phyloP scores from a whole-genome alignment of 1,139 yeast species.

The Schwanniomyces etchellsii region DNA sequence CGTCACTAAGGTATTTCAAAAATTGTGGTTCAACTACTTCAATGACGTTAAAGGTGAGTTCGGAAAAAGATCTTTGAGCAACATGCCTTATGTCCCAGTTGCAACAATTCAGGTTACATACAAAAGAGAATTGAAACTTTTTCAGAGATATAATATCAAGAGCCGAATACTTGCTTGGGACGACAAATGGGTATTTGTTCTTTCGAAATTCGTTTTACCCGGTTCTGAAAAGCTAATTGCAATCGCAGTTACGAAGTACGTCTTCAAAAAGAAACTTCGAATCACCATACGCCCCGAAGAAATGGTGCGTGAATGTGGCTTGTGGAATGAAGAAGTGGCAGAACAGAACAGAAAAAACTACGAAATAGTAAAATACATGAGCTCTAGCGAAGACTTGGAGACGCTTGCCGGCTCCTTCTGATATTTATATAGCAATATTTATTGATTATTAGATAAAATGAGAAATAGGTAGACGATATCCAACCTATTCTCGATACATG shows the following conservation, averaged over 20 bases:
- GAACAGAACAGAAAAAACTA: slow-evolving; percentile 27
- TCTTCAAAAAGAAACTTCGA: slow-evolving; percentile 65
- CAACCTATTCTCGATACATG: too few relatives aligned
- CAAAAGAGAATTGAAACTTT: slow-evolving; percentile 67
- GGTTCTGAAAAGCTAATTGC: slow-evolving; percentile 45
- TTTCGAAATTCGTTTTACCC: slow-evolving; percentile 52
- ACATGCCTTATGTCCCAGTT: slow-evolving; percentile 70
- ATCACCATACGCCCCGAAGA: slow-evolving; percentile 64
- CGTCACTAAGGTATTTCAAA: slow-evolving; percentile 51
- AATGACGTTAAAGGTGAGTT: slow-evolving; percentile 36
- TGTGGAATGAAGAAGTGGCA: slow-evolving; percentile 48
- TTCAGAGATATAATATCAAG: slow-evolving; percentile 49
- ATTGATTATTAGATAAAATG: background rate
- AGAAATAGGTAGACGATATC: slow-evolving; percentile 1
- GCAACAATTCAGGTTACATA: slow-evolving; percentile 69
- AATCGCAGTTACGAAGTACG: slow-evolving; percentile 70
- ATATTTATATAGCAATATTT: background rate
- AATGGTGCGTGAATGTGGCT: slow-evolving; percentile 51
- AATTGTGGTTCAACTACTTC: slow-evolving; percentile 35
- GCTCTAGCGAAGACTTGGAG: slow-evolving; percentile 27
- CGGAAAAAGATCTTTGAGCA: slow-evolving; percentile 15
- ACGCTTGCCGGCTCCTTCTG: slow-evolving; percentile 5
- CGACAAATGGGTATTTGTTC: slow-evolving; percentile 73
- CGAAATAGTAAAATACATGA: slow-evolving; percentile 23
- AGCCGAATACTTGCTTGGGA: slow-evolving; percentile 79